Base-by-base conservation (phyloP, 2,329 filamentous ascomycete species). In the Claviceps sp. region DNA sequence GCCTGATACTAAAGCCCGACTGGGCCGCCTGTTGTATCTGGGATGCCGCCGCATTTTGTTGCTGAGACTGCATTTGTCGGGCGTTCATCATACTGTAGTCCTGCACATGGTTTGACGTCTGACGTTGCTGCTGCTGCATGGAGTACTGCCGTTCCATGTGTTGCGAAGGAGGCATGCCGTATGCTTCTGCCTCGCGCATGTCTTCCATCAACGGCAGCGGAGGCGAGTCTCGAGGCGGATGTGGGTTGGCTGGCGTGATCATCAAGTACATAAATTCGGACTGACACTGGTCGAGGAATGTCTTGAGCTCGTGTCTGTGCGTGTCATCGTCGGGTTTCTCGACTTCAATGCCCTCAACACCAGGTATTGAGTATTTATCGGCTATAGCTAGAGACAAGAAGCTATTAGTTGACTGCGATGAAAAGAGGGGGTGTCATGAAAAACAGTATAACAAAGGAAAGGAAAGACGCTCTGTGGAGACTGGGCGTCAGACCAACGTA, bases 241-340 rank as follows among this genome's bases (percentile, higher is more conserved):
- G 68, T 3, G 81, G 81, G 63, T 84, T 84, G 42, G 81, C 80
- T 1, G 81, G 81, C 0, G 80, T 79, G 49, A 82, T 75, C 80
- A 84, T 82, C 14, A 84, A 71, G 59, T 84, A 84, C 56, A 80
- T 81, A 54, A 84, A 82, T 61, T 84, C 80, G 57, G 76, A 74
- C 63, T 82, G 74, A 64, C 80, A 81, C 61, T 81, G 78, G 56
- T 84, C 81, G 55, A 84, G 71, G 61, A 83, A 84, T 11, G 68
- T 68, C 64, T 79, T 80, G 48, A 84, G 69, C 52, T 79, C 76
- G 51, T 72, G 69, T 48, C 75, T 71, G 49, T 75, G 70, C 18
- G 66, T 62, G 55, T 75, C 77, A 59, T 75, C 78, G 55, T 78
- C 75, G 52, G 67, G 63, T 55, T 65, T 69, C 43, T 74, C 74